phyloP scores from a whole-genome alignment of 2,329 filamentous ascomycete genomes.

The Phialemonium atrogriseum region DNA sequence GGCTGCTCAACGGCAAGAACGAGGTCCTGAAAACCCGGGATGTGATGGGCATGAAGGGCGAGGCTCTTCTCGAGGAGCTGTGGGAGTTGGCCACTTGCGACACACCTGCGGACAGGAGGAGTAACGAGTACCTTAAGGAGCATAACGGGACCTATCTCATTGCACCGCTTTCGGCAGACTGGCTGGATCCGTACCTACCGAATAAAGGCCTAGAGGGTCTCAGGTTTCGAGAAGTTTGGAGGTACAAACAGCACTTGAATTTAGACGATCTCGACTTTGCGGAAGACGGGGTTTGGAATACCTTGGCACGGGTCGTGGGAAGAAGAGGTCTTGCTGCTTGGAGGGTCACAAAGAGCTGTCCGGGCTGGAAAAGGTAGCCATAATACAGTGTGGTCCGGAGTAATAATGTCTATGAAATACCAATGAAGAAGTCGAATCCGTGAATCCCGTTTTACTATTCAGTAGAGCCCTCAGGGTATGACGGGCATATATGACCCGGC shows the following conservation, averaged over 20 bases:
- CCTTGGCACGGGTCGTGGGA: conserved; percentile 58
- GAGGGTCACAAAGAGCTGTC: conserved; percentile 57
- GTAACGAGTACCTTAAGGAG: conserved; percentile 49
- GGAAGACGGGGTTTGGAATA: conserved; percentile 67
- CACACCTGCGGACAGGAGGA: conserved; percentile 45
- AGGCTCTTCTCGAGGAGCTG: conserved; percentile 51
- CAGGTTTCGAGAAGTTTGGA: conserved; percentile 63
- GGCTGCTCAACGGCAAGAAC: conserved; percentile 71
- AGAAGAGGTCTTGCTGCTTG: conserved; percentile 53
- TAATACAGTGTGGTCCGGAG: no score
- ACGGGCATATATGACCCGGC: no score
- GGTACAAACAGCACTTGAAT: conserved; percentile 59
- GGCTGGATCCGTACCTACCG: conserved; percentile 54
- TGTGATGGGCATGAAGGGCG: conserved; percentile 63
- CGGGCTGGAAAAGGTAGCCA: conserved; percentile 10
- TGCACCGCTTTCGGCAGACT: conserved; percentile 63
- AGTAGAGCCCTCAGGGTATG: no score
- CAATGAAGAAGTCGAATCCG: no score
- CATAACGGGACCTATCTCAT: conserved; percentile 62
- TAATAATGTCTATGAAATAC: no score
- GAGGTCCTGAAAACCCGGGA: conserved; percentile 62
- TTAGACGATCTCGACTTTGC: conserved; percentile 74
- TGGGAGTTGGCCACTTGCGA: conserved; percentile 54
- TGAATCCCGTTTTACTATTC: no score
- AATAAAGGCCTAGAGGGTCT: conserved; percentile 53